Evolutionary conservation across 441 rosid species (phyloP), one percentile per base, ranked within the genome.

Genomic region (Biscutella auriculata): DNA sequence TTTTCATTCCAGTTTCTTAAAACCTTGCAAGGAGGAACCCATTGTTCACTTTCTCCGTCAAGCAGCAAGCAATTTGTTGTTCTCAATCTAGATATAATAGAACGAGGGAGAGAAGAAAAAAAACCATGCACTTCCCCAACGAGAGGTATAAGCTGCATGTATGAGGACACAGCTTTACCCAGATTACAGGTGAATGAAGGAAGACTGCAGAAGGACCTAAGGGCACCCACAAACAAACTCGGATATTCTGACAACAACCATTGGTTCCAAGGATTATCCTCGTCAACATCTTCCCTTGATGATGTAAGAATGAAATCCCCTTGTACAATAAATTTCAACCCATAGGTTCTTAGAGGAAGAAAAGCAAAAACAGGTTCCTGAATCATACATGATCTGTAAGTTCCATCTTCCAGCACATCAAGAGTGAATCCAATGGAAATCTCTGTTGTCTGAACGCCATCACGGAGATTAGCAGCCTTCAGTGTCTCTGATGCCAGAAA

Each of bases 301-400:
- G 99, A 87, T 26, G 99, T 88, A 61, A 94, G 97, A 68, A 84
- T 75, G 73, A 94, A 94, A 76, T 89, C 97, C 21, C 96, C 99
- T 71, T 94, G 97, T 56, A 94, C 73, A 63, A 94, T 89, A 73
- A 94, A 94, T 74, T 89, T 94, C 58, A 94, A 74, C 60, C 99
- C 99, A 49, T 94, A 94, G n/a, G 93, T 84, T 77, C 99, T 76
- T n/a, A 94, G 70, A 69, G 99, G 99, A 75, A 94, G 99, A 80
- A 80, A 94, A 55, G 99, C 79, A 79, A 94, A 94, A 60, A 85
- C 97, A 15, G 96, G 99, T 66, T 94, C 97, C 67, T 79, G 93
- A 54, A 69, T 77, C 70, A 89, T 66, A 76, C 51, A 62, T 45
- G 97, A 88, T 66, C 33, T 49, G 69, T 89, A 94, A 55, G 57